Evolutionary conservation across 495 filamentous ascomycete genomes (phyloP).

Genomic region (Penicillium daleae): DNA sequence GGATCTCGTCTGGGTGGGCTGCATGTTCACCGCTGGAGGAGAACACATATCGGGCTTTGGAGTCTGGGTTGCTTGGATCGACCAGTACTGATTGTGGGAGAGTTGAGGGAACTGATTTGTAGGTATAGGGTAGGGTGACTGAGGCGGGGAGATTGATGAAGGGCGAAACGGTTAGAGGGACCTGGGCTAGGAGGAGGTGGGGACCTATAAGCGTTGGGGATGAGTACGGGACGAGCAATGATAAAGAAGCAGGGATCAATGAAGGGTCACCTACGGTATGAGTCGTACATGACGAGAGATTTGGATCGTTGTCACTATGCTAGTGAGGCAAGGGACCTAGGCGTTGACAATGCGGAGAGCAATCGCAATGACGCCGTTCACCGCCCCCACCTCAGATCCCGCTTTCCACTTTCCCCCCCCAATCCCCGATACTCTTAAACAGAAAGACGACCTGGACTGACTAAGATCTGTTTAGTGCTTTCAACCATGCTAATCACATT

Average conservation of each 20-base stretch:
- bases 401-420: background rate
- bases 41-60: slow-evolving; percentile 69
- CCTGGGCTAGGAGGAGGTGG: slow-evolving; percentile 87
- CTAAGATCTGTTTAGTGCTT: background rate
- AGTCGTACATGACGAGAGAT: slow-evolving; percentile 43
- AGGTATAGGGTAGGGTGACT: slow-evolving; percentile 92
- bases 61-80: slow-evolving; percentile 44
- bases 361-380: background rate
- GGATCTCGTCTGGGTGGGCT: slow-evolving; percentile 79
- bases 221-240: slow-evolving; percentile 20
- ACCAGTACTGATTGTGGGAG: slow-evolving; percentile 77
- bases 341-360: slow-evolving; percentile 7
- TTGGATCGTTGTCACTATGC: background rate
- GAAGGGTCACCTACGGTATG: slow-evolving; percentile 39
- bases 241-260: background rate
- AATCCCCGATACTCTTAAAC: too few relatives aligned
- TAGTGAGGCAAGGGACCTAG: background rate
- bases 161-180: slow-evolving; percentile 90
- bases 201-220: slow-evolving; percentile 54
- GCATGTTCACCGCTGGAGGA: slow-evolving; percentile 73
- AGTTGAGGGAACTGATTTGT: slow-evolving; percentile 83
- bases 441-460: too few relatives aligned
- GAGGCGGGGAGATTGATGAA: slow-evolving; percentile 90
- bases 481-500: background rate
- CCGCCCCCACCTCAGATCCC: background rate